Conservation (phyloP, 2,329 filamentous ascomycete genomes). For the Phialemonium atrogriseum region DNA sequence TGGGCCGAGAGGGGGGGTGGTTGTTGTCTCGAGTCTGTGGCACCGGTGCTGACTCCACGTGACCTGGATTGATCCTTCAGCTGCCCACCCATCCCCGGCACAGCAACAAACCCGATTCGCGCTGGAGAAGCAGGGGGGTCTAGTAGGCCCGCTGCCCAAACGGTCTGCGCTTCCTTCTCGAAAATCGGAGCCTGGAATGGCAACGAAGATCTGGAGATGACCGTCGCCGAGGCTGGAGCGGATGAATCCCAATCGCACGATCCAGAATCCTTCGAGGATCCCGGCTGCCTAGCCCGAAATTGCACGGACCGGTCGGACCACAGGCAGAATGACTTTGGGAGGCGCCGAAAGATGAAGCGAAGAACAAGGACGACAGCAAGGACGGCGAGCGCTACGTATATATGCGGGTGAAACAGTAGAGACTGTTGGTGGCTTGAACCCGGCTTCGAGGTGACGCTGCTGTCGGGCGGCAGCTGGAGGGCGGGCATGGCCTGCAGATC, state of each 20-base stretch:
- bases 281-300: slow-evolving; percentile 1
- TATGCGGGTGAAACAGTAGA: slow-evolving; percentile 12
- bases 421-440: slow-evolving; percentile 15
- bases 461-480: slow-evolving; percentile 22
- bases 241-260: slow-evolving; percentile 3
- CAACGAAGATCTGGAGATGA: not conserved
- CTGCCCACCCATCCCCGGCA: slow-evolving; percentile 12
- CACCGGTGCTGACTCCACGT: slow-evolving; percentile 20
- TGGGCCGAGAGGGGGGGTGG: too few relatives aligned
- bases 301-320: not conserved
- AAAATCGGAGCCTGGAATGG: slow-evolving; percentile 2
- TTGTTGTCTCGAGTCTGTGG: slow-evolving; percentile 7
- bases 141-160: slow-evolving; percentile 8
- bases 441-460: slow-evolving; percentile 19
- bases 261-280: slow-evolving; percentile 3
- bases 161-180: slow-evolving; percentile 2
- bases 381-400: slow-evolving; percentile 20
- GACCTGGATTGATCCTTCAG: slow-evolving; percentile 14
- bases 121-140: slow-evolving; percentile 1
- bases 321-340: not conserved
- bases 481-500: slow-evolving; percentile 29
- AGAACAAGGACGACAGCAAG: slow-evolving; percentile 26
- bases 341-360: slow-evolving; percentile 7
- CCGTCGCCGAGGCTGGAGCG: not conserved
- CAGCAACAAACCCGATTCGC: slow-evolving; percentile 4